Evolutionary conservation across 139 green algal species (phyloP).

Genomic region (Pseudopediastrum boryanum): DNA sequence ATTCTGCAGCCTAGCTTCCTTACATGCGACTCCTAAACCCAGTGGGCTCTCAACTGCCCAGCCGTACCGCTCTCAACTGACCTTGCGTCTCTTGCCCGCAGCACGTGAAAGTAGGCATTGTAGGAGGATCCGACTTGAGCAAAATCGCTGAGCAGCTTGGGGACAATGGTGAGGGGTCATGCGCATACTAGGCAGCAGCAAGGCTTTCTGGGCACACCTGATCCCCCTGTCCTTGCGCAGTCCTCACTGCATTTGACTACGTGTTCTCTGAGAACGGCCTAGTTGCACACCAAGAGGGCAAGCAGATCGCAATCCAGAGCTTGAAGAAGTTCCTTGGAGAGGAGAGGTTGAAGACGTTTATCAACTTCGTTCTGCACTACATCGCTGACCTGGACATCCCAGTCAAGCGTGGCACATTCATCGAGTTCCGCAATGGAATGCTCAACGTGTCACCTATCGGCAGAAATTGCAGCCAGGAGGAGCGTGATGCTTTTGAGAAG

Average conservation of each 20-base stretch:
- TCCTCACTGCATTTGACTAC: slow-evolving; percentile 88
- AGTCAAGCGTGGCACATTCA: slow-evolving; percentile 98
- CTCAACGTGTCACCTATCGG: slow-evolving; percentile 98
- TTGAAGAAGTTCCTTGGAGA: slow-evolving; percentile 74
- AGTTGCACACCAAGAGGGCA: slow-evolving; percentile 88
- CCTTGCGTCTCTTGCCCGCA: too few relatives aligned
- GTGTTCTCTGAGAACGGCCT: slow-evolving; percentile 98
- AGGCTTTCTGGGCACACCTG: neutral
- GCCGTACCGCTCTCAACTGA: too few relatives aligned
- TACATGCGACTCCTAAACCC: too few relatives aligned
- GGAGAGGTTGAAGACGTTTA: slow-evolving; percentile 86
- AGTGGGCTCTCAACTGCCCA: too few relatives aligned
- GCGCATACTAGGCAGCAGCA: neutral
- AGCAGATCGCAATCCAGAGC: slow-evolving; percentile 74
- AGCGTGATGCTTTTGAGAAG: slow-evolving; percentile 95
- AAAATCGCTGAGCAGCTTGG: slow-evolving; percentile 99
- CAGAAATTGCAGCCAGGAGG: slow-evolving; percentile 96
- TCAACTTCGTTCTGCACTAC: slow-evolving; percentile 96
- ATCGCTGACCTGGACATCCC: slow-evolving; percentile 98
- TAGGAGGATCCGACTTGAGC: slow-evolving; percentile 94
- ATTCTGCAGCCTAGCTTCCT: too few relatives aligned
- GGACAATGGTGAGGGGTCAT: slow-evolving; percentile 59
- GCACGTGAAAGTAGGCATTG: slow-evolving; percentile 92
- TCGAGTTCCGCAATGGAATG: slow-evolving; percentile 99
- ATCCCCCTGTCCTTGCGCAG: slow-evolving; percentile 50